Evolutionary conservation across 2,329 filamentous ascomycete genomes (phyloP), one percentile per base, ranked within the genome.

Genomic region (Aspergillus sp.): DNA sequence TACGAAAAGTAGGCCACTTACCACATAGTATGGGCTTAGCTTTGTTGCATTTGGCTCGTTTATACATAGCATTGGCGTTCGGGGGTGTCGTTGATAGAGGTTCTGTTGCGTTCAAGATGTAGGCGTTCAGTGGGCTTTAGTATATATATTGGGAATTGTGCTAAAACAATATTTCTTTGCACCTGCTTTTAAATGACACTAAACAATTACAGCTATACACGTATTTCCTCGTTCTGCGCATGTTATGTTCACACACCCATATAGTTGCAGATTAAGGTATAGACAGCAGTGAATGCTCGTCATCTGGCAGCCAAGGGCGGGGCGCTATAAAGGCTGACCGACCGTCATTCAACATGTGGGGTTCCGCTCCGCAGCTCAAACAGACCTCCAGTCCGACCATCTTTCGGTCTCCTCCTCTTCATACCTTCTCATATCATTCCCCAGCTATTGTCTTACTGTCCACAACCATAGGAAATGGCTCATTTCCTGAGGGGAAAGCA

Each of bases 401-500:
- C 55, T 64, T 56, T 67, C 63, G 50, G 65, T 67, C 58, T 63
- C 58, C 27, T 58, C 61, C 27, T 62, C 62, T 62, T 51, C 57
- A 54, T 37, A 44, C 50, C 59, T 52, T 52, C 39, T 55, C 54
- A 46, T 33, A 50, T 60, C 57, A 43, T 49, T 56, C 39, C 52
- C 17, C 43, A 14, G 52, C 35, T 31, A 31, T n/a, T 51, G 45
- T 37, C 19, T 33, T 52, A 45, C 59, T 11, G 40, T 37, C 33
- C 47, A 41, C 7, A 50, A 35, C 43, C 44, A 40, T 40, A 31
- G 55, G 66, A 66, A 57, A 97, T 97, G 93, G 87, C 93, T 55
- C 86, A 90, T 68, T 93, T 98, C 73, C 80, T 99, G 62, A 84
- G 95, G 73, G 90, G 90, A 67, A 97, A 96, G 82, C 95, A 98